Evolutionary conservation across 352 stramenopile species (phyloP), one percentile per base, ranked within the genome.

Genomic region (Globisporangium cylindrosporum): DNA sequence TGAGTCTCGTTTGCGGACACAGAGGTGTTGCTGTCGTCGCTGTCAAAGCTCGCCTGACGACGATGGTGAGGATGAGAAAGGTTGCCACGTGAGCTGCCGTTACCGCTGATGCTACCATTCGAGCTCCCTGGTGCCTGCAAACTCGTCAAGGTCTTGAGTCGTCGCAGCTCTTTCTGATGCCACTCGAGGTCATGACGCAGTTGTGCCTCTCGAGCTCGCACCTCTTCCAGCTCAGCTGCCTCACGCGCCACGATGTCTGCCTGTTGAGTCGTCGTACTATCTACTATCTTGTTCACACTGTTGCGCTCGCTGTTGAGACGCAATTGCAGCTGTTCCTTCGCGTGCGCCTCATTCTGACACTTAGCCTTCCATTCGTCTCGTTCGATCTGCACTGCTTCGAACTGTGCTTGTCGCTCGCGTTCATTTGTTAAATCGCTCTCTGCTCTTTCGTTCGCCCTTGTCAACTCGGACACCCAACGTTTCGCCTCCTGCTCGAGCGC

Each of bases 121-220:
- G 51, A 61, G 29, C n/a, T 63, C 0, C 20, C 36, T 20, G 55
- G 55, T 0, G 18, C 36, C 36, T 56, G 62, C 25, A 56, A 15
- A 4, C 14, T 8, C 0, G 59, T 43, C 29, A 41, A 34, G 32
- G 61, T 32, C 68, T 88, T 86, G 55, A 88, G 41, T 34, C 79
- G 74, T 53, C 78, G 67, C 2, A 92, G 66, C 41, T 92, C 84
- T 54, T 81, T 79, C 62, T 87, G 71, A 36, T 88, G 77, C 78
- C 80, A 89, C 59, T 88, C 78, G 4, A 92, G 62, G 10, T 92
- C 80, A 48, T 85, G 73, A n/a, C 70, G 73, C 27, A 92, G 74
- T 62, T 87, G 74, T 6, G 67, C 38, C 53, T 89, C 82, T 3
- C 79, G 80, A 29, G 79, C 60, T 49, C 69, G 74, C 59, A 73